phyloP scores from a whole-genome alignment of 2,329 filamentous ascomycete species.

The Stagonosporopsis rhizophila region DNA sequence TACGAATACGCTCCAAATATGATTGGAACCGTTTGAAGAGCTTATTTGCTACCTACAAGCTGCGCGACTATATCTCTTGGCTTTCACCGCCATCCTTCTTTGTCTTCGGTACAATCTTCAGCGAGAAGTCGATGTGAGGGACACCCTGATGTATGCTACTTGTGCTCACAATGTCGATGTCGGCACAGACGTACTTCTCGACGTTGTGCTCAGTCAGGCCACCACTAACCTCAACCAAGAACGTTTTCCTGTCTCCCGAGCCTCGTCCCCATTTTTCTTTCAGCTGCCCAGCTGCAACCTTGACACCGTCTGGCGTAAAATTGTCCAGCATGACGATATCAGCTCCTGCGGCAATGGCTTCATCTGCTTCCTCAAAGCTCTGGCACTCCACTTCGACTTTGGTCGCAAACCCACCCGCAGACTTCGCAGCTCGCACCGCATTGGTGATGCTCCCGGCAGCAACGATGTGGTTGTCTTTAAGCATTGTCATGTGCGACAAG shows the following conservation, averaged over 20 bases:
- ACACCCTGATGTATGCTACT: conserved; percentile 97
- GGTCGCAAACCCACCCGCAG: conserved; percentile 84
- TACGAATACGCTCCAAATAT: not conserved
- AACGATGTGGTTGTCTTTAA: conserved; percentile 99
- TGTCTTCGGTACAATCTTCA: conserved; percentile 75
- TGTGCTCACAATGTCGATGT: conserved; percentile 95
- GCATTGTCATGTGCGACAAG: conserved; percentile 90
- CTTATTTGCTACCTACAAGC: not conserved
- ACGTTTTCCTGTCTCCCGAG: conserved; percentile 64
- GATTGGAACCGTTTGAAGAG: not conserved
- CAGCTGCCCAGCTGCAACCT: conserved; percentile 73
- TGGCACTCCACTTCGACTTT: conserved; percentile 98
- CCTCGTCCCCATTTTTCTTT: conserved; percentile 79
- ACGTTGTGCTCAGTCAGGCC: conserved; percentile 88
- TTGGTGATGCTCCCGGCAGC: conserved; percentile 82
- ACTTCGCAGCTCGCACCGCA: conserved; percentile 83
- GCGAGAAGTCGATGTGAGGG: conserved; percentile 90
- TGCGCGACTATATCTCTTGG: conserved; percentile 7
- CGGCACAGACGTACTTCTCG: conserved; percentile 75
- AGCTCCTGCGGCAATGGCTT: conserved; percentile 87
- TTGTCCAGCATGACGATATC: conserved; percentile 99
- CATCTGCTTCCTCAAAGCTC: conserved; percentile 84
- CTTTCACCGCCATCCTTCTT: conserved; percentile 31
- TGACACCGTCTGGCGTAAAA: conserved; percentile 81
- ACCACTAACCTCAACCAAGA: conserved; percentile 91